A percentile compares a stretch with the other conserved stretches of the same genome.
Conservation (phyloP, 306 rosid species). For the Sindora glabra region DNA sequence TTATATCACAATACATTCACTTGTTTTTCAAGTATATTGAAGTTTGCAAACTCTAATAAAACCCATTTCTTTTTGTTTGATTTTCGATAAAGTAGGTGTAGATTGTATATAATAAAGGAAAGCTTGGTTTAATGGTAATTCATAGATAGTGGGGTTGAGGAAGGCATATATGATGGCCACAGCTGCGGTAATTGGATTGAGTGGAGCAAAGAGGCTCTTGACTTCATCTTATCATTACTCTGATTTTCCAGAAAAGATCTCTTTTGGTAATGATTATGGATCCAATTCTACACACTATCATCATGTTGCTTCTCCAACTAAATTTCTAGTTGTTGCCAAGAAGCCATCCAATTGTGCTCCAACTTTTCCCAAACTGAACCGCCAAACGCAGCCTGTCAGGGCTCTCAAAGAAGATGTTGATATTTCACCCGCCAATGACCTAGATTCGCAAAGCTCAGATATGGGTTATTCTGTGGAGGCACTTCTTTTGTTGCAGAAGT, state of each 20-base stretch:
- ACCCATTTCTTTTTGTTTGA: too few species aligned
- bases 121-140: constrained; percentile 49
- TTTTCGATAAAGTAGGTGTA: too few species aligned
- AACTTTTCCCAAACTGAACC: constrained; percentile 34
- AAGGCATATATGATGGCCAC: constrained; percentile 77
- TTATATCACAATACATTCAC: background rate
- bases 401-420: constrained; percentile 63
- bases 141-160: constrained; percentile 23
- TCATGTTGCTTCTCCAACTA: constrained; percentile 39
- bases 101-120: too few species aligned
- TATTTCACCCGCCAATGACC: constrained; percentile 21
- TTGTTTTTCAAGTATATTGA: background rate
- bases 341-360: constrained; percentile 44
- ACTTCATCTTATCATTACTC: constrained; percentile 67
- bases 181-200: constrained; percentile 82
- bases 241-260: constrained; percentile 62
- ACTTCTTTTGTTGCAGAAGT: constrained; percentile 84
- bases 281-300: constrained; percentile 48
- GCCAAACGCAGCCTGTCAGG: constrained; percentile 44
- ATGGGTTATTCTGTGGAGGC: constrained; percentile 67
- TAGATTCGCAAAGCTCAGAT: constrained; percentile 50
- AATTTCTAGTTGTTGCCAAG: constrained; percentile 40
- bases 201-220: constrained; percentile 80
- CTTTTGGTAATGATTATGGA: constrained; percentile 41
- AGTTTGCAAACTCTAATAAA: too few species aligned